A percentile compares a stretch with the other conserved stretches of the same genome.
Conservation (phyloP, 192 early-diverging fungal species). For the Umbelopsis isabellina region DNA sequence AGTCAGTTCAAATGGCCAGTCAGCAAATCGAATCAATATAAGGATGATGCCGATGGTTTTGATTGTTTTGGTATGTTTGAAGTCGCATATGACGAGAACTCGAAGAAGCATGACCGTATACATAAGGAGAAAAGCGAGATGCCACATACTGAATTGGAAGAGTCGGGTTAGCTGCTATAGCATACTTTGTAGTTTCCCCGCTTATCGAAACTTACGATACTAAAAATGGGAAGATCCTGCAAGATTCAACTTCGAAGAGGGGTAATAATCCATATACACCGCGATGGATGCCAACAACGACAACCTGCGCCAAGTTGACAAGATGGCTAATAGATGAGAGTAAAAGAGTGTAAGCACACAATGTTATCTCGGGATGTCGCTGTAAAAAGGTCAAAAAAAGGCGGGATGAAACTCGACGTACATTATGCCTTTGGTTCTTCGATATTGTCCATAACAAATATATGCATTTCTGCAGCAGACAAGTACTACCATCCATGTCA, state of each 20-base stretch:
- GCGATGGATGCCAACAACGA: conserved; percentile 29
- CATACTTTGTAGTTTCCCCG: background rate
- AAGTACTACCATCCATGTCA: conserved; percentile 33
- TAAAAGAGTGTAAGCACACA: background rate
- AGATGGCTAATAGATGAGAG: conserved; percentile 27
- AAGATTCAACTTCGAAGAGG: conserved; percentile 36
- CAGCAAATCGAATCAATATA: conserved; percentile 37
- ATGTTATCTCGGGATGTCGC: background rate
- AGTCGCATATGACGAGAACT: conserved; percentile 35
- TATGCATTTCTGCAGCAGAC: conserved; percentile 36
- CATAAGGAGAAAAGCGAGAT: conserved; percentile 31
- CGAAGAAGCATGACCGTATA: conserved; percentile 36
- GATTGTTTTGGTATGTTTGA: conserved; percentile 28
- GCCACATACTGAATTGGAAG: conserved; percentile 31
- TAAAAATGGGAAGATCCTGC: conserved; percentile 36
- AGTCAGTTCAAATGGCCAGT: conserved; percentile 43
- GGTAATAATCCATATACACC: conserved; percentile 35
- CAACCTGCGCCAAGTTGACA: conserved; percentile 33
- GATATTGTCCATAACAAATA: conserved; percentile 36
- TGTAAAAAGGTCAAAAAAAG: background rate
- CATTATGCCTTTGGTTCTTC: conserved; percentile 32
- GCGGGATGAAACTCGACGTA: background rate
- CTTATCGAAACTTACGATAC: conserved; percentile 39
- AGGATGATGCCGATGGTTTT: conserved; percentile 29
- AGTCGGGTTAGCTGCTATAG: background rate